These are phyloP conservation scores for Spathaspora hagerdaliae DNA, from an alignment of 805 yeast genomes.

Conservation along the genomic window DNA sequence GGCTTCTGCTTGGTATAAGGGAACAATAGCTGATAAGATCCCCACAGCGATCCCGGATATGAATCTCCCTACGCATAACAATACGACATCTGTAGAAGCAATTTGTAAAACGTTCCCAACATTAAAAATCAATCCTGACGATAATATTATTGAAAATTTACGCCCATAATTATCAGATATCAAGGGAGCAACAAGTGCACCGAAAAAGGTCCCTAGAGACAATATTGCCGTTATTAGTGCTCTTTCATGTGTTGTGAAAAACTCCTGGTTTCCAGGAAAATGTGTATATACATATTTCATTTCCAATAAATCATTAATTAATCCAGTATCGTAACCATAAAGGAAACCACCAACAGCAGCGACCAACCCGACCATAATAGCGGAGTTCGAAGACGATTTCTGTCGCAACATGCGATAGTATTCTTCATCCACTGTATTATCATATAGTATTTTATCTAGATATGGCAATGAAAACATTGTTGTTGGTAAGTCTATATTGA, in stretches of 20 bases:
- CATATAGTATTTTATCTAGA: slow-evolving; percentile 26
- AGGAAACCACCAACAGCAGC: slow-evolving; percentile 91
- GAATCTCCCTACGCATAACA: slow-evolving; percentile 69
- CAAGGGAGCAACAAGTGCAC: slow-evolving; percentile 59
- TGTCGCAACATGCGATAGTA: slow-evolving; percentile 35
- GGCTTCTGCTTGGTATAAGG: slow-evolving; percentile 75
- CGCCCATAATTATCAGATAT: slow-evolving; percentile 73
- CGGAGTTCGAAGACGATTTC: slow-evolving; percentile 55
- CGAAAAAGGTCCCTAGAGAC: slow-evolving; percentile 76
- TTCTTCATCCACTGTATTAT: slow-evolving; percentile 33
- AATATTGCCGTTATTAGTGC: slow-evolving; percentile 76
- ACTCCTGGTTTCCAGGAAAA: slow-evolving; percentile 46
- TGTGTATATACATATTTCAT: slow-evolving; percentile 62
- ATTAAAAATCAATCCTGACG: slow-evolving; percentile 61
- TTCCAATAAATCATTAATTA: slow-evolving; percentile 73
- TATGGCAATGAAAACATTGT: slow-evolving; percentile 5
- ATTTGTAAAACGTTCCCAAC: slow-evolving; percentile 72
- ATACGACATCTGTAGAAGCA: slow-evolving; percentile 42
- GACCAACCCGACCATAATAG: slow-evolving; percentile 69
- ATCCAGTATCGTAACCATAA: slow-evolving; percentile 88
- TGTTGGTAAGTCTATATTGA: not conserved
- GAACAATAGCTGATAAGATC: slow-evolving; percentile 69
- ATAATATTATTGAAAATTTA: slow-evolving; percentile 56
- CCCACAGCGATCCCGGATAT: slow-evolving; percentile 80
- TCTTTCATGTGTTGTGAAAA: slow-evolving; percentile 58